Evolutionary conservation across 2,329 filamentous ascomycete genomes (phyloP).

Genomic region (Escovopsis sp.): DNA sequence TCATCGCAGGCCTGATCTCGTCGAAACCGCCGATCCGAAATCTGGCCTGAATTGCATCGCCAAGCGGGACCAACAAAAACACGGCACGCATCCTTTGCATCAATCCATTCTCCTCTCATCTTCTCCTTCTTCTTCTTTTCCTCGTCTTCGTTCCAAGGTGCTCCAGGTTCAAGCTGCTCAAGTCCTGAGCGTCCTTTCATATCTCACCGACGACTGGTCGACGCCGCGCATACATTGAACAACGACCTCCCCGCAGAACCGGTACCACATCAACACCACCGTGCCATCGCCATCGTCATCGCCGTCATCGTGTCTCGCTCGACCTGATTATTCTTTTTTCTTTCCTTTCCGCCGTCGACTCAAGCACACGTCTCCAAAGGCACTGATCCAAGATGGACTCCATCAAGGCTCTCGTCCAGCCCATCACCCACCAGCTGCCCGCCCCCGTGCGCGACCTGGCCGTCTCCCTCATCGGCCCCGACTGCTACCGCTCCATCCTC

Average conservation of each 20-base stretch:
- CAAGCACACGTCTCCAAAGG: no score
- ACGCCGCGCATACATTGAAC: neutral
- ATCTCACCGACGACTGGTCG: no score
- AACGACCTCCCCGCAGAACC: neutral
- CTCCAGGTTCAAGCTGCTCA: no score
- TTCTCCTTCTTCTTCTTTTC: no score
- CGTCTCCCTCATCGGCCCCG: constrained; percentile 62
- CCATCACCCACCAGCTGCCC: constrained; percentile 61
- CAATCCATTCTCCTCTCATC: no score
- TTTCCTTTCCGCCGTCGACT: no score
- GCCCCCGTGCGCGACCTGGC: constrained; percentile 59
- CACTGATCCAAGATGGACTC: constrained; percentile 37
- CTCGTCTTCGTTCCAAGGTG: no score
- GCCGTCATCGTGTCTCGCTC: no score
- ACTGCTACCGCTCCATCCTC: constrained; percentile 76
- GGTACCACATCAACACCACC: neutral
- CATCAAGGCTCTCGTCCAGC: constrained; percentile 46
- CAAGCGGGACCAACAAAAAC: no score
- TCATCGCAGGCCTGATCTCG: neutral
- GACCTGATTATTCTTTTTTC: neutral
- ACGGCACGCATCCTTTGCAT: no score
- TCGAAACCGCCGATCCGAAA: neutral
- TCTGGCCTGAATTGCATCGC: constrained; percentile 4
- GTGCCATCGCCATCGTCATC: neutral
- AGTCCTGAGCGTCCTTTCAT: no score